Evolutionary conservation across 306 rosid species (phyloP).

Genomic region (Vigna mungo): DNA sequence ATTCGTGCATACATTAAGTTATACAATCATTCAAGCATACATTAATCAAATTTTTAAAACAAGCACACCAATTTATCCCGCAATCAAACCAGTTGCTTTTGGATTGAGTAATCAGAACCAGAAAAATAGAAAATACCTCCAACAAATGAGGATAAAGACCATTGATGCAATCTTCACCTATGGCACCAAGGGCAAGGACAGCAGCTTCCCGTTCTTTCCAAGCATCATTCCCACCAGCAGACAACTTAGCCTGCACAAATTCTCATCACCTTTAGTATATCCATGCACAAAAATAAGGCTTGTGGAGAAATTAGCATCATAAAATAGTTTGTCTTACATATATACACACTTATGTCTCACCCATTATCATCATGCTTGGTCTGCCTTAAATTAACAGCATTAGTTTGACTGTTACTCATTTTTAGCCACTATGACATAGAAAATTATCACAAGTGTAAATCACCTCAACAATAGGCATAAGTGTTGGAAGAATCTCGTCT

Average conservation of each 20-base stretch:
- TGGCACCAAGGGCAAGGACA: constrained; percentile 97
- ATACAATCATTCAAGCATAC: constrained; percentile 1
- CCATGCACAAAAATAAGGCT: constrained; percentile 1
- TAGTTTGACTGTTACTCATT: constrained; percentile 22
- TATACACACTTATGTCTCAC: constrained; percentile 24
- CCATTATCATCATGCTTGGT: constrained; percentile 23
- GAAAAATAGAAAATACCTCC: constrained; percentile 64
- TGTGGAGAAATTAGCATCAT: constrained; percentile 17
- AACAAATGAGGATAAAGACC: constrained; percentile 91
- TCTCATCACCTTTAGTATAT: constrained; percentile 38
- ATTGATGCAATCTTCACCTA: constrained; percentile 96
- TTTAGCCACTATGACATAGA: constrained; percentile 30
- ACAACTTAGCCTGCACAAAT: constrained; percentile 74
- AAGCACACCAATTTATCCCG: constrained; percentile 2
- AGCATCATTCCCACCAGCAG: constrained; percentile 70
- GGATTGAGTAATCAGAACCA: constrained; percentile 43
- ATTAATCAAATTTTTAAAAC: constrained; percentile 30
- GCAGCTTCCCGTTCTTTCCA: constrained; percentile 99
- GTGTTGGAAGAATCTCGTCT: constrained; percentile 91
- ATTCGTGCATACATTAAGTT: neutral
- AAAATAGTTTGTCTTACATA: constrained; percentile 24
- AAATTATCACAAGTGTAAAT: constrained; percentile 38
- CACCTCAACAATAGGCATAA: constrained; percentile 97
- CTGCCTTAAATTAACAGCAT: constrained; percentile 37
- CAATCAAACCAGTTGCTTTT: constrained; percentile 32